phyloP scores from a whole-genome alignment of 2,329 filamentous ascomycete species.

The Cladophialophora chaetospira region DNA sequence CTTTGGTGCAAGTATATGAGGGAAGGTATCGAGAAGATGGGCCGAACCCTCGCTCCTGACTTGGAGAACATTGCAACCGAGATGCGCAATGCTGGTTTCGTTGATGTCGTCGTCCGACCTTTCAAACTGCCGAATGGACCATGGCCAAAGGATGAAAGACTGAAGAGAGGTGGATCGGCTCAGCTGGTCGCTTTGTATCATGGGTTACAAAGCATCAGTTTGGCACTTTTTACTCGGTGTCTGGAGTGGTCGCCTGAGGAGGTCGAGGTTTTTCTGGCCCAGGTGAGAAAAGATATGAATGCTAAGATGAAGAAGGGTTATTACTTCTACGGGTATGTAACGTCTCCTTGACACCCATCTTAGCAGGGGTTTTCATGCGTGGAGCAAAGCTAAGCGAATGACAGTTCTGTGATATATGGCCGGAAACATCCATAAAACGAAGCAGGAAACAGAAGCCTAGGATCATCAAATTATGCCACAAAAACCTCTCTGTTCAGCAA shows the following conservation, averaged over 20 bases:
- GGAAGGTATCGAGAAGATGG: slow-evolving; percentile 16
- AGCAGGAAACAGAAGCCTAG: no score
- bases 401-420: no score
- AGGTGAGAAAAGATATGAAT: slow-evolving; percentile 47
- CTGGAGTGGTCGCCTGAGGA: slow-evolving; percentile 38
- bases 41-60: slow-evolving; percentile 35
- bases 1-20: background rate
- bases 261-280: slow-evolving; percentile 37
- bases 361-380: no score
- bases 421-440: no score
- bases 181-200: slow-evolving; percentile 1
- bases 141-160: slow-evolving; percentile 35
- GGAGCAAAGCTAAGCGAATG: no score
- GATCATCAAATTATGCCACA: no score
- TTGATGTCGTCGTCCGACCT: slow-evolving; percentile 35
- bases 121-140: slow-evolving; percentile 37
- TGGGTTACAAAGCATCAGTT: background rate
- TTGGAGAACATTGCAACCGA: slow-evolving; percentile 36
- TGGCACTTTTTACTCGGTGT: background rate
- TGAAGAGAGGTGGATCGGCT: slow-evolving; percentile 37
- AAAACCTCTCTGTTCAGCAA: no score
- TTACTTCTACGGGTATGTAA: no score
- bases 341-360: no score
- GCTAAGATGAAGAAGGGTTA: no score
- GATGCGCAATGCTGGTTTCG: slow-evolving; percentile 37